Conservation (phyloP, 768 basidiomycete genomes). For the Psilocybe cubensis region DNA sequence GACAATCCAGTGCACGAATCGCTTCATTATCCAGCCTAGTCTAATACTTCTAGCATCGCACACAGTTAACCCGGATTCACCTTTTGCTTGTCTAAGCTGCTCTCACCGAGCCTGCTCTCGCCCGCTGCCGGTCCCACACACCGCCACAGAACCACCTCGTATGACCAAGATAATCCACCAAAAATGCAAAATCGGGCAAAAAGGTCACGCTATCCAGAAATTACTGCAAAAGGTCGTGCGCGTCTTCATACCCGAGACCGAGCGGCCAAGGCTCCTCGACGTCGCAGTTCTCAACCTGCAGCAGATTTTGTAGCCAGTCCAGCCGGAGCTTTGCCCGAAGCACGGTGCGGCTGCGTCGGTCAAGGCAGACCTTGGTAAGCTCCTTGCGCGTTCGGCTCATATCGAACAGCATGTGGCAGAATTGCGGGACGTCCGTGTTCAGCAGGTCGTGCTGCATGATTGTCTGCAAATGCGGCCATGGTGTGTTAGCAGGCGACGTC, state of each 20-base stretch:
- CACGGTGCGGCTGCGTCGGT: constrained; percentile 39
- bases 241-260: constrained; percentile 41
- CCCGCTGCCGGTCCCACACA: not conserved
- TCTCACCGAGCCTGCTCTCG: not conserved
- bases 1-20: no score
- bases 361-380: constrained; percentile 31
- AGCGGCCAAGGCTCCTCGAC: constrained; percentile 40
- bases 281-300: constrained; percentile 34
- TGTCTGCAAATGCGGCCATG: constrained; percentile 40
- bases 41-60: no score
- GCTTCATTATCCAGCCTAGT: no score
- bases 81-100: not conserved
- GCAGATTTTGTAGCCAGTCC: constrained; percentile 29
- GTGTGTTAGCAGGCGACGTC: no score
- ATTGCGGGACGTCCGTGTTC: constrained; percentile 29
- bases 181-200: not conserved
- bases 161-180: not conserved
- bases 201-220: constrained; percentile 11
- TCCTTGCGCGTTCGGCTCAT: constrained; percentile 18
- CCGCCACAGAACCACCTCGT: not conserved
- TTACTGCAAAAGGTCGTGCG: constrained; percentile 25
- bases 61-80: not conserved
- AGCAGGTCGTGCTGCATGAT: constrained; percentile 37
- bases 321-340: constrained; percentile 32
- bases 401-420: constrained; percentile 33